Evolutionary conservation across 306 rosid species (phyloP).

Genomic region (Alnus rubra): DNA sequence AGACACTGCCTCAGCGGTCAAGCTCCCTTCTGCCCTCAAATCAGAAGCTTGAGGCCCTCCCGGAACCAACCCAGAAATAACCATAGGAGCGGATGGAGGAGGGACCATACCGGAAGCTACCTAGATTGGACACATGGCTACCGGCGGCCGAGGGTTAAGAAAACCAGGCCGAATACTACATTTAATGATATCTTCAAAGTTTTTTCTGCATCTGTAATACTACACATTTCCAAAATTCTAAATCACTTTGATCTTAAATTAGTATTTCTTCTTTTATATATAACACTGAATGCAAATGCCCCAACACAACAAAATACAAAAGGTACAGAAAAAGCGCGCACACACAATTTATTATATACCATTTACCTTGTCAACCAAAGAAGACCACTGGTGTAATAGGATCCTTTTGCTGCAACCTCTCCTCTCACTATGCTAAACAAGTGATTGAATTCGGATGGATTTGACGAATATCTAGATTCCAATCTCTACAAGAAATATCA

Average conservation of each 20-base stretch:
- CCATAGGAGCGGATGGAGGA: no score
- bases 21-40: no score
- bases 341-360: not conserved
- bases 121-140: no score
- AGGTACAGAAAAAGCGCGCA: not conserved
- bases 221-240: not conserved
- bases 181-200: not conserved
- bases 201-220: not conserved
- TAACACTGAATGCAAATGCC: constrained; percentile 3
- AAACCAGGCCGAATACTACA: no score
- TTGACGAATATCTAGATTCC: constrained; percentile 67
- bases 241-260: no score
- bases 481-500: constrained; percentile 63
- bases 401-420: constrained; percentile 82
- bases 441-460: constrained; percentile 57
- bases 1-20: no score
- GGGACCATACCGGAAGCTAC: no score
- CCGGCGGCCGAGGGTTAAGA: no score
- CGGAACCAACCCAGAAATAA: no score
- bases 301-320: constrained; percentile 21
- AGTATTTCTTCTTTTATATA: no score
- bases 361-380: constrained; percentile 97
- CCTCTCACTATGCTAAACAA: constrained; percentile 73
- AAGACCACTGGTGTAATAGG: constrained; percentile 94
- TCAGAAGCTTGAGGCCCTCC: no score